Conservation (phyloP, 2,329 filamentous ascomycete genomes). For the Rutstroemia sp. region DNA sequence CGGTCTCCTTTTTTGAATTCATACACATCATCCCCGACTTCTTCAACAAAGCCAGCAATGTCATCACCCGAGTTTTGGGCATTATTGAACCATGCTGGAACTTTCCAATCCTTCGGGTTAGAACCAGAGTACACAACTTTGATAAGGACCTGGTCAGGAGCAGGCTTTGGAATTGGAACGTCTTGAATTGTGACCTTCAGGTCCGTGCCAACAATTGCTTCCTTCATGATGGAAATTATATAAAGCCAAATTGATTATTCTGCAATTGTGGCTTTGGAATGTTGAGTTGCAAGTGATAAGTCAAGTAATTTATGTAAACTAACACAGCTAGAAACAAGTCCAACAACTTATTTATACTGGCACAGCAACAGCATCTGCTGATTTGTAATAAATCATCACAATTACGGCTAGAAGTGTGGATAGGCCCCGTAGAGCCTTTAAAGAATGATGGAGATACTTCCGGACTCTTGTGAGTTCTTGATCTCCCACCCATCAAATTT, state of each 20-base stretch:
- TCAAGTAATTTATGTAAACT: no score
- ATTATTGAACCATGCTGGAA: slow-evolving; percentile 6
- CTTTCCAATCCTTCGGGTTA: slow-evolving; percentile 30
- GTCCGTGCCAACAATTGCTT: slow-evolving; percentile 25
- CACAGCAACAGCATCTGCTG: no score
- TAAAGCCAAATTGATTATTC: not conserved
- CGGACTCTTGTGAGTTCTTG: no score
- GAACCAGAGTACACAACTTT: slow-evolving; percentile 28
- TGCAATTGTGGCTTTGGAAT: no score
- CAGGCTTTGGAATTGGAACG: slow-evolving; percentile 27
- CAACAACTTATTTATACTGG: no score
- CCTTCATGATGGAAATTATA: slow-evolving; percentile 24
- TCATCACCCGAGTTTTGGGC: slow-evolving; percentile 29
- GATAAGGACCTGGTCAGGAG: slow-evolving; percentile 27
- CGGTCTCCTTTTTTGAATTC: slow-evolving; percentile 38
- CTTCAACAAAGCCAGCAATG: slow-evolving; percentile 37
- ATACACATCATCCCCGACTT: slow-evolving; percentile 40
- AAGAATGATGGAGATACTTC: no score
- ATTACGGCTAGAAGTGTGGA: no score
- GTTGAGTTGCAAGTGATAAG: no score
- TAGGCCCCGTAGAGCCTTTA: no score
- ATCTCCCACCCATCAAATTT: no score
- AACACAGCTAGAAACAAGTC: no score
- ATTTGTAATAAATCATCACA: no score
- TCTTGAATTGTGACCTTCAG: slow-evolving; percentile 24